Base-by-base conservation (phyloP, 2,329 filamentous ascomycete genomes). In the Apiospora koreana region DNA sequence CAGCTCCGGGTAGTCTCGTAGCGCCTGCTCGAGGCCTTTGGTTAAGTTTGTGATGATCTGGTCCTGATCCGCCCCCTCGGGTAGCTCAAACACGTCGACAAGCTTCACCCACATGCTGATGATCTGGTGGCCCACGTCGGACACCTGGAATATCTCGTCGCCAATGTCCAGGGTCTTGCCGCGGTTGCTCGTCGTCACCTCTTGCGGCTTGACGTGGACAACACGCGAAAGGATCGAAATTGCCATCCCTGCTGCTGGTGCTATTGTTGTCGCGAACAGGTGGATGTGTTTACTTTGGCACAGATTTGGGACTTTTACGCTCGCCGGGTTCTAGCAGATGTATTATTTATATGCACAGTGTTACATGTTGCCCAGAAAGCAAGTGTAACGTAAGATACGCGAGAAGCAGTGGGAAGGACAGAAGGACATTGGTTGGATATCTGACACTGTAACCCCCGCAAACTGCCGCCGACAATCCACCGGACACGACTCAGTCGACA, bases 141-240 rank as follows among this genome's bases (percentile, higher is more conserved):
- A 68, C 23, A 68, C 45, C 38, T 68, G 66, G 18, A 68, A 68
- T 8, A 68, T 54, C 50, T 68, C 45, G 43, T 68, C 66, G 25
- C 45, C 45, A 68, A 54, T 68, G 25, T 38, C 31, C 28, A 31
- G 28, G 14, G 54, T 68, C 45, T 68, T 23, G 45, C 66, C 66
- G n/a, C 66, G 31, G 28, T 68, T 45, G 12, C 3, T 23, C 2
- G 66, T 68, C 42, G 50, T 58, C 50, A 58, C 50, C 28, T 58
- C 16, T 3, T 58, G 50, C 50, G 50, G 50, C 16, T 35, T 58
- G 50, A 58, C 50, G 50, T 58, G 50, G 6, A 58, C 10, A 1
- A 58, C 50, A 21, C 50, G 50, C 50, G 50, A 58, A 18, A 7
- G 28, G 2, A 58, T 58, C 6, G 28, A 21, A 12, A 3, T 58